Evolutionary conservation across 495 filamentous ascomycete species (phyloP).

Genomic region (Hypoxylon perforatum): DNA sequence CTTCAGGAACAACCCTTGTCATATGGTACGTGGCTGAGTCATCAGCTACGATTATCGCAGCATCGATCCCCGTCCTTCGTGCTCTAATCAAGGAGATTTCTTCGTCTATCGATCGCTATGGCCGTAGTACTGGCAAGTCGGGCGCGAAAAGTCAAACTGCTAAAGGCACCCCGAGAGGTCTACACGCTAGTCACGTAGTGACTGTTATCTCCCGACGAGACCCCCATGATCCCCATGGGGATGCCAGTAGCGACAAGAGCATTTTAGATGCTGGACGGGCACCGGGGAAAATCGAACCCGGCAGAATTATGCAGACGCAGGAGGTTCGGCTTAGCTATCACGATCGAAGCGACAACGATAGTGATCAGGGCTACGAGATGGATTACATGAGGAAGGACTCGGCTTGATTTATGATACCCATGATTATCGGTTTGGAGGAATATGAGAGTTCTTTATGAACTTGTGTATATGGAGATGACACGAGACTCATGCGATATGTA

Average conservation of each 20-base stretch:
- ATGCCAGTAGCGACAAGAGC: conserved; percentile 41
- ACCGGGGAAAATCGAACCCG: conserved; percentile 15
- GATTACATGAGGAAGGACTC: conserved; percentile 32
- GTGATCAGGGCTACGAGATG: conserved; percentile 41
- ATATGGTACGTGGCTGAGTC: conserved; percentile 51
- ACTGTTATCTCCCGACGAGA: conserved; percentile 29
- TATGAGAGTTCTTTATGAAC: background rate
- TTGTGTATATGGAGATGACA: too few relatives aligned
- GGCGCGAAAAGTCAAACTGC: conserved; percentile 25
- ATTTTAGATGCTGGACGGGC: conserved; percentile 33
- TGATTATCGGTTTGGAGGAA: background rate
- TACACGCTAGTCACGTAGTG: conserved; percentile 36
- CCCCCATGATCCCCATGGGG: conserved; percentile 25
- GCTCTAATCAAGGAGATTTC: conserved; percentile 48
- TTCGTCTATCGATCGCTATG: conserved; percentile 30
- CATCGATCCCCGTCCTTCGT: conserved; percentile 51
- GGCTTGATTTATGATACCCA: conserved; percentile 21
- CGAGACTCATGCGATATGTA: too few relatives aligned
- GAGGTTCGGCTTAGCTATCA: conserved; percentile 41
- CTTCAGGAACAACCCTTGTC: conserved; percentile 40
- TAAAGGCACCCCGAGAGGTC: conserved; percentile 10
- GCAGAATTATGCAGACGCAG: conserved; percentile 40
- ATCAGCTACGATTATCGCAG: conserved; percentile 50
- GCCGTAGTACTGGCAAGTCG: conserved; percentile 34
- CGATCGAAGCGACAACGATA: conserved; percentile 41